These are phyloP conservation scores for Myriosclerotinia curreyana DNA, from an alignment of 2,329 filamentous ascomycete species.

Conservation along the genomic window DNA sequence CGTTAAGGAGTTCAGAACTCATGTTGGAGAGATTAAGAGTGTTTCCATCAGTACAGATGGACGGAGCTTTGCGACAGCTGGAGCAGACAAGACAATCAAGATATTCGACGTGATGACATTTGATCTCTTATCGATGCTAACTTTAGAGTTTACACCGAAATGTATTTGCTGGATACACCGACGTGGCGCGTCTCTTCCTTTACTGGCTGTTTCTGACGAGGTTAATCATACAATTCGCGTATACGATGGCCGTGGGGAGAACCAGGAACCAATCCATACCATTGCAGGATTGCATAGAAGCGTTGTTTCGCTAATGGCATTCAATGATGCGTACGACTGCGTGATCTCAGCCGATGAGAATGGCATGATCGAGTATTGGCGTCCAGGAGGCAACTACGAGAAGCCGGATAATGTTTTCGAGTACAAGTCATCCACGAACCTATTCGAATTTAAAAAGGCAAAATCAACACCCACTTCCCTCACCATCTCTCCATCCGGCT, in stretches of 20 bases:
- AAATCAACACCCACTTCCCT: constrained; percentile 81
- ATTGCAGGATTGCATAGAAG: constrained; percentile 77
- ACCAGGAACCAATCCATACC: constrained; percentile 69
- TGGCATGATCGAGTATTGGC: constrained; percentile 98
- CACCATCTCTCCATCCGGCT: constrained; percentile 79
- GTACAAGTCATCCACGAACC: constrained; percentile 87
- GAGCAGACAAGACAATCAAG: constrained; percentile 73
- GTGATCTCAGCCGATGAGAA: constrained; percentile 84
- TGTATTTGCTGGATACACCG: constrained; percentile 90
- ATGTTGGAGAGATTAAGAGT: constrained; percentile 77
- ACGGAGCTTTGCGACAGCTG: constrained; percentile 87
- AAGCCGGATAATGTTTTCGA: constrained; percentile 91
- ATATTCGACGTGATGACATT: constrained; percentile 83
- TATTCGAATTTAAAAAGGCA: constrained; percentile 96
- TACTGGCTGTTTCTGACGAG: constrained; percentile 80
- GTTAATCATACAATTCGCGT: constrained; percentile 70
- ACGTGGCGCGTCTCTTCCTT: constrained; percentile 80
- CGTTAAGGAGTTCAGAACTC: constrained; percentile 95
- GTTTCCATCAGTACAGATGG: constrained; percentile 88
- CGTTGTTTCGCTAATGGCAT: constrained; percentile 80
- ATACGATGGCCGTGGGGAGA: constrained; percentile 87
- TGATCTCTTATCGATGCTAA: constrained; percentile 78
- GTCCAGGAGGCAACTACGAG: constrained; percentile 73
- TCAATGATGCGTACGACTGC: constrained; percentile 85
- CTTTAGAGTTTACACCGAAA: constrained; percentile 70